Evolutionary conservation across 768 basidiomycete genomes (phyloP), one percentile per base, ranked within the genome.

Genomic region (Collybia mongolica): DNA sequence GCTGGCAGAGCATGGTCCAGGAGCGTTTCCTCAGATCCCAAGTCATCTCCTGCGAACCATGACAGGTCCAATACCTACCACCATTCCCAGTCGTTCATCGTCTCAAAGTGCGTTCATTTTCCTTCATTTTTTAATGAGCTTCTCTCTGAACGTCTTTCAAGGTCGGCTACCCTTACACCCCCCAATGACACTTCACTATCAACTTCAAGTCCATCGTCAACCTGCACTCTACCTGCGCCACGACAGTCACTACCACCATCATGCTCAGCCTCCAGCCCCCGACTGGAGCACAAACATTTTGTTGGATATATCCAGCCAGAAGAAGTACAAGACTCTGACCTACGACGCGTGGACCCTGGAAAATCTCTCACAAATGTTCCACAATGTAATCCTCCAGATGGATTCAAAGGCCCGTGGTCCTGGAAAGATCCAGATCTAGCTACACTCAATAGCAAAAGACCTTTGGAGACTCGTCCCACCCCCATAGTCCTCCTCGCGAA

Each of bases 1-100:
- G 80, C 81, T 17, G 70, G 70, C 54, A 74, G 73, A 44, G 81
- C 80, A 41, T 83, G 77, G 71, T 56, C 63, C 22, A 67, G 70
- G 47, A 63, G 53, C 22, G 53, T 56, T 18, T 55, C 64, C n/a
- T 46, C 51, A 15, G 45, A 4, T 26, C 24, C 3, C n/a, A n/a
- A n/a, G n/a, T n/a, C n/a, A n/a, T n/a, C n/a, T n/a, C n/a, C n/a
- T n/a, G n/a, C n/a, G n/a, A n/a, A n/a, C n/a, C n/a, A n/a, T n/a
- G n/a, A n/a, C n/a, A n/a, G n/a, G n/a, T n/a, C n/a, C n/a, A n/a
- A n/a, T n/a, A n/a, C n/a, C n/a, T n/a, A n/a, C n/a, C n/a, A n/a
- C n/a, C n/a, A n/a, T n/a, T n/a, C n/a, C n/a, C n/a, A n/a, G n/a
- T n/a, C n/a, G n/a, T n/a, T n/a, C n/a, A n/a, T n/a, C n/a, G n/a